Percentiles rank a stretch among this genome's conserved stretches.
Evolutionary conservation across 1,284 basidiomycete genomes (phyloP).

Genomic region (Trametes polyzona): DNA sequence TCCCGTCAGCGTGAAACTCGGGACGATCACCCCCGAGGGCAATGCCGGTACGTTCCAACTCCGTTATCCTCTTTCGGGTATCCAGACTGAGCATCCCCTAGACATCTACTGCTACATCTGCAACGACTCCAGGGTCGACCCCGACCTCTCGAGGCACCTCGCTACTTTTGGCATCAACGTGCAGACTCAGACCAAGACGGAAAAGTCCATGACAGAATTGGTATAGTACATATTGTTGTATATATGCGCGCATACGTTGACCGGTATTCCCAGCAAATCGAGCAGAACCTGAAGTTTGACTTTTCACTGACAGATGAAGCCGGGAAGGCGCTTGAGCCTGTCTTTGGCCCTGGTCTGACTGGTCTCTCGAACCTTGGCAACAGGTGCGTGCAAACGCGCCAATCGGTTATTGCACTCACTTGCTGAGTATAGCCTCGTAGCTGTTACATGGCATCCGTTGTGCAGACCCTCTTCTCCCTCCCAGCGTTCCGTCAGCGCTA

Average conservation of each 20-base stretch:
- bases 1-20: constrained; percentile 90
- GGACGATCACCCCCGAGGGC: constrained; percentile 97
- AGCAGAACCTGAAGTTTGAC: constrained; percentile 95
- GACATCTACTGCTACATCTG: constrained; percentile 97
- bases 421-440: constrained; percentile 43
- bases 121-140: constrained; percentile 87
- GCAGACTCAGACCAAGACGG: constrained; percentile 85
- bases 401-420: neutral
- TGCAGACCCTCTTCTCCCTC: constrained; percentile 88
- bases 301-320: constrained; percentile 93
- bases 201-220: constrained; percentile 97
- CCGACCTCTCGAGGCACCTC: constrained; percentile 78
- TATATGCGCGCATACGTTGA: neutral
- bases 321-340: constrained; percentile 85
- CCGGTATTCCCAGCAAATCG: constrained; percentile 76
- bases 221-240: constrained; percentile 41
- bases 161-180: constrained; percentile 89
- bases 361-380: constrained; percentile 95
- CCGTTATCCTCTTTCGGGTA: neutral
- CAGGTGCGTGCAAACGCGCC: constrained; percentile 52
- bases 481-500: constrained; percentile 82
- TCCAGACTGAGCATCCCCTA: constrained; percentile 33
- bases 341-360: constrained; percentile 90
- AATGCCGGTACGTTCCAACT: constrained; percentile 70
- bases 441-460: constrained; percentile 96